phyloP scores from a whole-genome alignment of 257 asterid species.

The Nicotiana sylvestris region DNA sequence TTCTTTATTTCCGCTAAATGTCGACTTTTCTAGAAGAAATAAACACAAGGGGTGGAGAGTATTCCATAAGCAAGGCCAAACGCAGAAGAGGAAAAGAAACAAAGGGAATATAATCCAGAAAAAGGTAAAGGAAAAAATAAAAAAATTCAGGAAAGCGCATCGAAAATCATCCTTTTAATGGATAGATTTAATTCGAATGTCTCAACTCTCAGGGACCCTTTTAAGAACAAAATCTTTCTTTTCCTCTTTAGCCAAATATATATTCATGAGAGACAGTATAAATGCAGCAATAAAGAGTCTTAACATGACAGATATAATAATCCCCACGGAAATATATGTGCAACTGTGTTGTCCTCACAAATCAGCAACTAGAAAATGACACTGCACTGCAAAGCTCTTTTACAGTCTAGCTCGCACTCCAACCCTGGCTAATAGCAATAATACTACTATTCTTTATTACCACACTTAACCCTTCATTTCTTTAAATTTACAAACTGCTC shows the following conservation, averaged over 20 bases:
- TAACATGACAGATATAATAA: conserved; percentile 13
- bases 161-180: neutral
- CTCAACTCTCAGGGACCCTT: neutral
- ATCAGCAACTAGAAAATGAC: conserved; percentile 43
- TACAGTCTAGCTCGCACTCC: conserved; percentile 30
- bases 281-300: neutral
- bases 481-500: conserved; percentile 1
- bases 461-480: conserved; percentile 3
- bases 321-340: conserved; percentile 37
- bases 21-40: too few relatives aligned
- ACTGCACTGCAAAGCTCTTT: conserved; percentile 36
- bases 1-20: too few relatives aligned
- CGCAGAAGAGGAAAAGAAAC: neutral
- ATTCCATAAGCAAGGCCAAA: neutral
- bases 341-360: conserved; percentile 18
- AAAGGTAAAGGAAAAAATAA: neutral
- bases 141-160: neutral
- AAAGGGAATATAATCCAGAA: neutral
- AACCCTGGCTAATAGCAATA: conserved; percentile 21
- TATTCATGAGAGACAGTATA: neutral
- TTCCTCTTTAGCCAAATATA: neutral
- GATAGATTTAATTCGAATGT: neutral
- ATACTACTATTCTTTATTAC: neutral
- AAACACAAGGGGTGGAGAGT: too few relatives aligned
- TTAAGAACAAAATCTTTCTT: neutral